phyloP scores from a whole-genome alignment of 306 rosid species.

The Potentilla sterilis region DNA sequence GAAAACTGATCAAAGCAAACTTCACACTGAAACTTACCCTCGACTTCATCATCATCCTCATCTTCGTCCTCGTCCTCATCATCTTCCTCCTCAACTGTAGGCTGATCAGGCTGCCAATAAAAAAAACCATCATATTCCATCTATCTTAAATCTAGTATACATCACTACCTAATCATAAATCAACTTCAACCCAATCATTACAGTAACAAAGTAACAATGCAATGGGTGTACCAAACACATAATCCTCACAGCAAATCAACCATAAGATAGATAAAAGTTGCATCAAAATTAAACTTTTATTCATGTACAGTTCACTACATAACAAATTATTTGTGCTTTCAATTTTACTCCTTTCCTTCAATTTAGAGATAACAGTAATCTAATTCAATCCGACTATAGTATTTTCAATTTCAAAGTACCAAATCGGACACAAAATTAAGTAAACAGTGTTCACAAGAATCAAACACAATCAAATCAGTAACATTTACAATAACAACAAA shows the following conservation, averaged over 20 bases:
- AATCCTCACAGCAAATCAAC: too few species aligned
- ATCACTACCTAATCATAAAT: neutral
- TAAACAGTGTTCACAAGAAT: neutral
- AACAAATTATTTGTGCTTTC: too few species aligned
- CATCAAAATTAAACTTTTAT: too few species aligned
- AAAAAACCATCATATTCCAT: neutral
- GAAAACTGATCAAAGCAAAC: neutral
- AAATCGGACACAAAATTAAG: neutral
- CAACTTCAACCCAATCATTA: neutral
- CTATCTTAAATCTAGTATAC: neutral
- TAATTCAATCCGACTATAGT: neutral
- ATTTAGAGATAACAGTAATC: too few species aligned
- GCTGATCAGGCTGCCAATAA: slow-evolving; percentile 61
- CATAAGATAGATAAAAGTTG: too few species aligned
- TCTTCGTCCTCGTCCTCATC: slow-evolving; percentile 72
- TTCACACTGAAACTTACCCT: slow-evolving; percentile 49
- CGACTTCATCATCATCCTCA: slow-evolving; percentile 61
- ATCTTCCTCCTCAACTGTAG: slow-evolving; percentile 73
- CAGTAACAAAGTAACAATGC: neutral
- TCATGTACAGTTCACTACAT: too few species aligned
- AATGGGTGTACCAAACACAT: neutral
- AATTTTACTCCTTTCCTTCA: too few species aligned
- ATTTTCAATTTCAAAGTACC: neutral
- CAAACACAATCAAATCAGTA: neutral
- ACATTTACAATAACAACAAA: neutral